Evolutionary conservation across 2,329 filamentous ascomycete genomes (phyloP), one percentile per base, ranked within the genome.

Genomic region (Calonectria pteridis): DNA sequence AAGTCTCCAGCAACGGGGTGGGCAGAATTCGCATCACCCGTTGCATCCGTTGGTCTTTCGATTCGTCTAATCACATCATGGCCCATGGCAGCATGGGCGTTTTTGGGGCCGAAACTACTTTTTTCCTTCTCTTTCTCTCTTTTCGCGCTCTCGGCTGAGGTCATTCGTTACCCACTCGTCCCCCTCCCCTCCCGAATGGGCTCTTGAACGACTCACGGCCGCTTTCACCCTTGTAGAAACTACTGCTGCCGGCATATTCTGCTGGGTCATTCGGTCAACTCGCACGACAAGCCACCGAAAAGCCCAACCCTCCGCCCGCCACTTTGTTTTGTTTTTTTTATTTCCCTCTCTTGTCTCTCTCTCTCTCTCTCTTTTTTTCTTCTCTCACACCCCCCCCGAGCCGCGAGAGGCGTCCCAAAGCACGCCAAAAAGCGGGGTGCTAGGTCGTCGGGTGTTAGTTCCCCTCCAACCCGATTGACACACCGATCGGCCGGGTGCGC

Each of bases 171-270:
- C 37, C 62, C 67, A 53, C 37, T 40, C 43, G 43, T 23, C 35
- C 28, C 53, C 28, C 26, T 23, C 55, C 28, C 26, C 40, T 33
- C 43, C 20, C 67, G 14, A 62, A 62, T 18, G 35, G n/a, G 28
- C 43, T n/a, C 46, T 77, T 65, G 72, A 75, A 63, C 66, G 51
- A 31, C n/a, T 26, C 40, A 50, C 43, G 40, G 20, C 3, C 43
- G 23, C 43, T 63, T 26, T 20, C 43, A 63, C 64, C 58, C 67
- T 53, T 53, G 67, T 53, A 28, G 33, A 62, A n/a, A 51, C 43
- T 43, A 70, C 77, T 77, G 75, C 73, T 77, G 33, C 65, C 29
- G 10, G 37, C 65, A 67, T 28, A 31, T 67, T 58, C 43, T 53
- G 59, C 49, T 70, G 49, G 67, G 67, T 70, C 67, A 70, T 55